Base-by-base conservation (phyloP, 2,329 filamentous ascomycete genomes). In the Penicillium sp. region DNA sequence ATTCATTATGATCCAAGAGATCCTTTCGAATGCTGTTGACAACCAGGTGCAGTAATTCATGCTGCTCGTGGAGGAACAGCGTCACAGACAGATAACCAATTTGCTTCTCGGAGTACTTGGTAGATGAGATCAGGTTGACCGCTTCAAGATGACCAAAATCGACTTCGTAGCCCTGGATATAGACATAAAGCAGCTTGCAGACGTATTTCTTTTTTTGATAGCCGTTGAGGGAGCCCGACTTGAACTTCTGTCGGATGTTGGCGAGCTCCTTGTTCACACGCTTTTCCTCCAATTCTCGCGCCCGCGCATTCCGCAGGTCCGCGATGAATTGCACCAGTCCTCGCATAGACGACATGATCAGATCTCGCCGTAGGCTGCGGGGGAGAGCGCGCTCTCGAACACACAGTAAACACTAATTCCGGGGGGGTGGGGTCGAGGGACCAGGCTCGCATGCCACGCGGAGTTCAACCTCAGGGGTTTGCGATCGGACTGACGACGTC, bases 191-290 rank as follows among this genome's bases (percentile, higher is more conserved):
- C 54, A 98, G 81, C 82, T 98, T 98, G 87, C 93, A 98, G 54
- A 98, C 93, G 65, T 98, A 98, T 86, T 98, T 98, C 79, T 98
- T 98, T 77, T 94, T 96, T 75, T 96, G 89, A 64, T 98, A 98
- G 53, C 93, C 94, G 63, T 85, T 95, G 43, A 98, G 74, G 62
- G 79, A 93, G 51, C 89, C 90, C 66, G 93, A 87, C 78, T 94
- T 95, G 76, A 97, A 98, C 71, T 97, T 97, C 72, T 96, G 88
- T 61, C 88, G 83, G 66, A 98, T 98, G 64, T 98, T 98, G 63
- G 93, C 93, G 67, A 98, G 73, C 73, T 98, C 93, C 75, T 98
- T 98, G 70, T 98, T 98, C 74, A 98, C 97, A 63, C 93, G 81
- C 78, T 98, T 98, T 75, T 98, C 93, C 68, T 98, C 93, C 49